A percentile compares a stretch with the other conserved stretches of the same genome.
These are phyloP conservation scores for Ilyonectria destructans DNA, from an alignment of 2,329 filamentous ascomycete genomes.

Conservation along the genomic window DNA sequence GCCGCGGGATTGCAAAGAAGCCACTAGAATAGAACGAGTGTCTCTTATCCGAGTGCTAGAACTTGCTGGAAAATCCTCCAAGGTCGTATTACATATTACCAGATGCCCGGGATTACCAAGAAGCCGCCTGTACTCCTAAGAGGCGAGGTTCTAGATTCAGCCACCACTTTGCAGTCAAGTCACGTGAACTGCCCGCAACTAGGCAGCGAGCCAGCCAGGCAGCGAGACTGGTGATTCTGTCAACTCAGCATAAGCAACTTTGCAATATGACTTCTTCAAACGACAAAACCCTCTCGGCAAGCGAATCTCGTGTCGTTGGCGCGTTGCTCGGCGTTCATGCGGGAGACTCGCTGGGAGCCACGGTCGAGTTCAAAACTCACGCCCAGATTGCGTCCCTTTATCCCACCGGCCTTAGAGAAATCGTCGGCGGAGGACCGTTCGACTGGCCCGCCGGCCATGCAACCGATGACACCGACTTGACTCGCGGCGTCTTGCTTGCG, in stretches of 20 bases:
- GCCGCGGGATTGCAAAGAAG: no score
- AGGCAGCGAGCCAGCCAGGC: not conserved
- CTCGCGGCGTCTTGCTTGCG: constrained; percentile 62
- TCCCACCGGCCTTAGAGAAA: constrained; percentile 59
- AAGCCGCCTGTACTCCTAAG: no score
- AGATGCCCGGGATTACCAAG: no score
- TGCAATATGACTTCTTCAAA: constrained; percentile 28
- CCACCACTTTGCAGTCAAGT: not conserved
- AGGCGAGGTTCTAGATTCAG: no score
- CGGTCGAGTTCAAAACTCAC: constrained; percentile 61
- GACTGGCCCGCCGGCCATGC: constrained; percentile 61
- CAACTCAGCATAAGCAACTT: not conserved
- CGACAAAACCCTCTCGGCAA: constrained; percentile 22
- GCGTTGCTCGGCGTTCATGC: constrained; percentile 64
- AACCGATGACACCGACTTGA: constrained; percentile 66
- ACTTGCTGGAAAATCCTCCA: not conserved
- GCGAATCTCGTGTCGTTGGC: constrained; percentile 56
- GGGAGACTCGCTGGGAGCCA: constrained; percentile 64
- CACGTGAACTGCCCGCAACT: constrained; percentile 2
- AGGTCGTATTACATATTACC: not conserved
- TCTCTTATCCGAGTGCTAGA: not conserved
- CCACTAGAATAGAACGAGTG: no score
- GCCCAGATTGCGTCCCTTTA: constrained; percentile 50
- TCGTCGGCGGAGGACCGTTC: constrained; percentile 63
- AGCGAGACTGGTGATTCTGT: not conserved